Conservation (phyloP, 2,329 filamentous ascomycete species). For the Colletotrichum ledebouriae region DNA sequence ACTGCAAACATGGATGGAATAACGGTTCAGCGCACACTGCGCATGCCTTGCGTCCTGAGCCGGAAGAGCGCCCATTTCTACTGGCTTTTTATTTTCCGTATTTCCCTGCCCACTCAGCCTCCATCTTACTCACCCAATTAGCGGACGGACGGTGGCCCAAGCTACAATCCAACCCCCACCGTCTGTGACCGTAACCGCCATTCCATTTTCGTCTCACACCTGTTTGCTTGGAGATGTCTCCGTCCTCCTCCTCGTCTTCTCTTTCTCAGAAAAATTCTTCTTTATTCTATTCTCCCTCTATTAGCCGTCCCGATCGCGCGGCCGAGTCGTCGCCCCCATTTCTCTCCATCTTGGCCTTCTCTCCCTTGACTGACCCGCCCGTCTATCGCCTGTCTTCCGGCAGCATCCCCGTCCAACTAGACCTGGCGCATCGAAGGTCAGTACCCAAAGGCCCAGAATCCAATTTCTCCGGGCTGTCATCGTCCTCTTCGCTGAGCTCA, state of each 20-base stretch:
- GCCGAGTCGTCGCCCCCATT: slow-evolving; percentile 27
- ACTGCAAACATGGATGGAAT: neutral
- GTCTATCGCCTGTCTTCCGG: slow-evolving; percentile 36
- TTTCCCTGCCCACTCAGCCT: slow-evolving; percentile 42
- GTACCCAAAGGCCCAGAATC: slow-evolving; percentile 31
- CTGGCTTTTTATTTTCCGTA: slow-evolving; percentile 71
- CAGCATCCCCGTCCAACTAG: slow-evolving; percentile 41
- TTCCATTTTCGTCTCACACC: slow-evolving; percentile 33
- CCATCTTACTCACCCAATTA: slow-evolving; percentile 3
- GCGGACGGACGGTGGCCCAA: slow-evolving; percentile 33
- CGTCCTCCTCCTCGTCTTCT: slow-evolving; percentile 3
- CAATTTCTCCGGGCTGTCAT: slow-evolving; percentile 30
- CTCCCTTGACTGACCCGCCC: slow-evolving; percentile 34
- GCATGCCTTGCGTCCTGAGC: neutral
- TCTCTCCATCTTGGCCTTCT: slow-evolving; percentile 12
- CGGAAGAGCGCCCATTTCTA: slow-evolving; percentile 57
- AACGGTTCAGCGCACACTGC: too few relatives aligned
- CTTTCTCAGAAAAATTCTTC: neutral
- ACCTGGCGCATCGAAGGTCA: slow-evolving; percentile 35
- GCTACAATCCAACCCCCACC: slow-evolving; percentile 36
- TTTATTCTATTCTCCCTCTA: slow-evolving; percentile 16
- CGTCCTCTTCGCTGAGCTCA: slow-evolving; percentile 32
- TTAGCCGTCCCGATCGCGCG: slow-evolving; percentile 30
- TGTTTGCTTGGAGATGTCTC: slow-evolving; percentile 9
- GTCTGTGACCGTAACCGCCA: slow-evolving; percentile 37